Base-by-base conservation (phyloP, 2,329 filamentous ascomycete genomes). In the Colletotrichum chrysophilum region DNA sequence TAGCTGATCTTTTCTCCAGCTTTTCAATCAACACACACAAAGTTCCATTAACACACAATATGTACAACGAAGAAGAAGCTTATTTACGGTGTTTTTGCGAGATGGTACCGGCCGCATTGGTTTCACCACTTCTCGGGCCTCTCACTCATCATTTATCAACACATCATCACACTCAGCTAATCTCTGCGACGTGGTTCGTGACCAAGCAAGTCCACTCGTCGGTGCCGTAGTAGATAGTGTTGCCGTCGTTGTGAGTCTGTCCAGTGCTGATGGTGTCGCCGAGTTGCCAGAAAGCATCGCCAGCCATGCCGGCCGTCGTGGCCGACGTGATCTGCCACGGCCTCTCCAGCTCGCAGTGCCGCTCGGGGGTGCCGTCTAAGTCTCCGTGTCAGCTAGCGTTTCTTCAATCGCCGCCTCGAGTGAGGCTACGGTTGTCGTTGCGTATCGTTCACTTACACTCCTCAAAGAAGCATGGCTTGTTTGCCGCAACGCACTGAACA, bases 171-270 rank as follows among this genome's bases (percentile, higher is more conserved):
- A 2, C 32, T 66, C 71, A 78, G 16, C 75, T 66, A 21, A 75
- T 75, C 5, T 69, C 65, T 4, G 70, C 74, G 18, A 88, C 82
- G 76, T 89, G 87, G 61, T 89, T 81, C 8, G 84, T 85, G 30
- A 88, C 85, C 73, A 89, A 77, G 76, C 87, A 89, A 14, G 83
- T 82, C 80, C 84, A 88, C 26, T 87, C 84, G 14, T 80, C 80
- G 21, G 82, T 84, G 24, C 83, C 84, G 34, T 84, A 85, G 78
- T 86, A 88, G 74, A 89, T 85, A 14, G 87, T 88, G 68, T 86
- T 84, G n/a, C 84, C 84, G 65, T 89, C 87, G 69, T 87, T 81
- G 62, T 83, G 81, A 1, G 86, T 84, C 76, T 83, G 82, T 4
- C 87, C 87, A 10, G 76, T 83, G 81, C 86, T 86, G 43, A 86